phyloP scores from a whole-genome alignment of 768 basidiomycete genomes.

The Boletus rubropictus region DNA sequence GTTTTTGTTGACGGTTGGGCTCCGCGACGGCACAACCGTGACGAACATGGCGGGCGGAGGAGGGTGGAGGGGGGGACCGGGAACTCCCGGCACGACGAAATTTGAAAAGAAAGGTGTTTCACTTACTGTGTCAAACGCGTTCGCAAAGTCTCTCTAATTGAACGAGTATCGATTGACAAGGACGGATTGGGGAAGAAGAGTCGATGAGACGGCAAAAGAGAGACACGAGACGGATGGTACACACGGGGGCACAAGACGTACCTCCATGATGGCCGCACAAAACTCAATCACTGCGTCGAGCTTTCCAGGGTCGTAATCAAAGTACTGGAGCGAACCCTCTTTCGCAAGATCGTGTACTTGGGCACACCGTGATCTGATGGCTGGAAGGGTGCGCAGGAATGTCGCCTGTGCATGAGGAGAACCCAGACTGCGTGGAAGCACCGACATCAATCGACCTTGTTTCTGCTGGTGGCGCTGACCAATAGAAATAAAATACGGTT shows the following conservation, averaged over 20 bases:
- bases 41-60: slow-evolving; percentile 5
- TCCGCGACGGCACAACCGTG: not conserved
- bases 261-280: slow-evolving; percentile 75
- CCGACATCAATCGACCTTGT: slow-evolving; percentile 4
- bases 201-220: not conserved
- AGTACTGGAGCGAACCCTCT: slow-evolving; percentile 73
- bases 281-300: slow-evolving; percentile 65
- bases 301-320: slow-evolving; percentile 76
- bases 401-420: slow-evolving; percentile 32
- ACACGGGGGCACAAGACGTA: slow-evolving; percentile 27
- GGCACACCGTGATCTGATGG: slow-evolving; percentile 83
- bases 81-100: not conserved
- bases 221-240: not conserved
- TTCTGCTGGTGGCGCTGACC: not conserved
- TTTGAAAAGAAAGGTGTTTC: not conserved
- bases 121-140: slow-evolving; percentile 57
- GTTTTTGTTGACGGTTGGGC: too few species aligned
- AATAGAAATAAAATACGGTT: not conserved
- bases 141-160: slow-evolving; percentile 71
- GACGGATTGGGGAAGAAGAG: not conserved
- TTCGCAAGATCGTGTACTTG: slow-evolving; percentile 75
- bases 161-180: too few species aligned
- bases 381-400: slow-evolving; percentile 80
- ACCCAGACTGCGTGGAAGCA: slow-evolving; percentile 6
- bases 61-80: not conserved